Conservation (phyloP, 768 basidiomycete genomes). For the Leccinum disarticulatum region DNA sequence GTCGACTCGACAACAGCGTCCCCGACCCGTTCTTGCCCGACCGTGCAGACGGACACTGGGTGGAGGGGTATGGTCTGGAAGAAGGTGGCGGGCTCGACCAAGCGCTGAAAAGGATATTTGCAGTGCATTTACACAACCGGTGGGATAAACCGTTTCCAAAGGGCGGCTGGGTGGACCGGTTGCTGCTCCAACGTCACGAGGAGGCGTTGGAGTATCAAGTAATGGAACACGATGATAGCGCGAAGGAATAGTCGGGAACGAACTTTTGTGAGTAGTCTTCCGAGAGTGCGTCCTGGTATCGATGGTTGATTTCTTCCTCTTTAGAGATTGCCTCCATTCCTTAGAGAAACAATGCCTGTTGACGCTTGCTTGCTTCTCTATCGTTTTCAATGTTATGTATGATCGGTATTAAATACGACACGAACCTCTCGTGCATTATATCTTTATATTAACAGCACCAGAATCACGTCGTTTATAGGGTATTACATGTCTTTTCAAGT, state of each 20-base stretch:
- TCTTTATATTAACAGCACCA: not conserved
- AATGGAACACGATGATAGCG: not conserved
- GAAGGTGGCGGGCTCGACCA: conserved; percentile 63
- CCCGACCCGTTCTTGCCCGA: conserved; percentile 83
- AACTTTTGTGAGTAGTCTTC: not conserved
- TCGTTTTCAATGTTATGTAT: not conserved
- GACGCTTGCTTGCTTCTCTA: not conserved
- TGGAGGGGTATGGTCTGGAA: conserved; percentile 49
- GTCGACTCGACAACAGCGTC: conserved; percentile 85
- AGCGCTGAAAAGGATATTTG: conserved; percentile 71
- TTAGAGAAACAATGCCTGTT: not conserved
- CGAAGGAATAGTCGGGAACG: not conserved
- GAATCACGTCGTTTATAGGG: not conserved
- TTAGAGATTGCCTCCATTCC: not conserved
- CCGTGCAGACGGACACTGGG: conserved; percentile 58
- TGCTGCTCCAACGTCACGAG: conserved; percentile 69
- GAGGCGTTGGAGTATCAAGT: conserved; percentile 19
- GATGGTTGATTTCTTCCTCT: not conserved
- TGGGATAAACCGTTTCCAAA: conserved; percentile 85
- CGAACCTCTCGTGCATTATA: not conserved
- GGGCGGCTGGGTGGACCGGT: conserved; percentile 82
- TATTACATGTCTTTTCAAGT: not conserved
- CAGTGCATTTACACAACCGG: conserved; percentile 92
- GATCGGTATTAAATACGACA: not conserved
- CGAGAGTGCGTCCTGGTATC: not conserved